These are phyloP conservation scores for Leucocoprinus sp. DNA, from an alignment of 768 basidiomycete genomes.

Conservation along the genomic window DNA sequence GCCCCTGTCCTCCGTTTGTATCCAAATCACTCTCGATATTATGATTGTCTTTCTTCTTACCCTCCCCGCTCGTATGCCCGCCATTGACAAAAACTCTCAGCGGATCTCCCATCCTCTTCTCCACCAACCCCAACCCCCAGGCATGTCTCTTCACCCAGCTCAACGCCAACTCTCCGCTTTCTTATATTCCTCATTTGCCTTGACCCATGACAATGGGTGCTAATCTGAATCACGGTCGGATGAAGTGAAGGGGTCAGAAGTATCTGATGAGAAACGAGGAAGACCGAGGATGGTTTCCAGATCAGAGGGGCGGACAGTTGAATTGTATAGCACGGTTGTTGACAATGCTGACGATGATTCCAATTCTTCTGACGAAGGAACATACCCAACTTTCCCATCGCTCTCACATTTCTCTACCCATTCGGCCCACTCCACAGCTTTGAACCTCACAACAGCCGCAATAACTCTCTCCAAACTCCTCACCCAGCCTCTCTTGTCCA, in stretches of 20 bases:
- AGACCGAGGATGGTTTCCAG: slow-evolving; percentile 82
- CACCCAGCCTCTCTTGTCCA: slow-evolving; percentile 92
- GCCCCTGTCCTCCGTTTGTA: slow-evolving; percentile 12
- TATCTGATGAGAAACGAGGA: too few species aligned
- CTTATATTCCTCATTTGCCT: slow-evolving; percentile 78
- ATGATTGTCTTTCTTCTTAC: too few species aligned
- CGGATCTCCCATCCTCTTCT: slow-evolving; percentile 60
- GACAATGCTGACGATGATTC: not conserved
- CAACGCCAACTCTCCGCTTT: slow-evolving; percentile 83
- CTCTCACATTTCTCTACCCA: slow-evolving; percentile 35
- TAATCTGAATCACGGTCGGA: slow-evolving; percentile 74
- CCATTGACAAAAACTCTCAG: slow-evolving; percentile 38
- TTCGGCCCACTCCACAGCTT: slow-evolving; percentile 89
- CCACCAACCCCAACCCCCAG: slow-evolving; percentile 68
- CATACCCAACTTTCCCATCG: slow-evolving; percentile 11
- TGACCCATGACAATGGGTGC: slow-evolving; percentile 74
- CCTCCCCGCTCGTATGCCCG: not conserved
- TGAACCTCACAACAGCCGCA: slow-evolving; percentile 80
- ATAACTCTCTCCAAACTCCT: slow-evolving; percentile 82
- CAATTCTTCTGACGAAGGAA: not conserved
- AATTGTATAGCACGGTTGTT: slow-evolving; percentile 40
- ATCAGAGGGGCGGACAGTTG: slow-evolving; percentile 56
- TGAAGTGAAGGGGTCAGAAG: slow-evolving; percentile 43
- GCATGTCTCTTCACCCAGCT: slow-evolving; percentile 90
- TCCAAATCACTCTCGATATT: too few species aligned